Percentiles rank a stretch among this genome's conserved stretches.
These are phyloP conservation scores for Fistulifera pelliculosa DNA, from an alignment of 108 stramenopile genomes.

Conservation along the genomic window DNA sequence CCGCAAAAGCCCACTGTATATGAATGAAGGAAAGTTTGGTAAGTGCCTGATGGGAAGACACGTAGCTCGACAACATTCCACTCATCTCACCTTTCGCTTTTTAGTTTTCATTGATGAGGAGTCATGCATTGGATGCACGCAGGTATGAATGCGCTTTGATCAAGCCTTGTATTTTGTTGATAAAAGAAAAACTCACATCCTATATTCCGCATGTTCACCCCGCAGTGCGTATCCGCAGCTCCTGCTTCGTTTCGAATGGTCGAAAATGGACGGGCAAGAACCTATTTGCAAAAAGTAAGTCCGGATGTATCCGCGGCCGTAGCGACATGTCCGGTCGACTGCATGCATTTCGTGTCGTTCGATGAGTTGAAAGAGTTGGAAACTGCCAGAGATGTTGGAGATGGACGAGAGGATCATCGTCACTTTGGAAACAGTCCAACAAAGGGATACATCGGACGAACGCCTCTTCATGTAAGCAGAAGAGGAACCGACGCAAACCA, in stretches of 20 bases:
- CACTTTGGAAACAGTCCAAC: constrained; percentile 34
- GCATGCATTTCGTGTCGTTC: constrained; percentile 69
- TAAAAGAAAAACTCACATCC: no score
- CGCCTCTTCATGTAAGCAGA: constrained; percentile 57
- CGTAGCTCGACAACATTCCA: neutral
- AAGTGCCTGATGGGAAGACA: neutral
- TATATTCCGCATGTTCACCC: no score
- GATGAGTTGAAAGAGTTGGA: constrained; percentile 68
- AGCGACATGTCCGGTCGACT: constrained; percentile 60
- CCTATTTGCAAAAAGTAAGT: constrained; percentile 38
- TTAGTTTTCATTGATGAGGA: constrained; percentile 76
- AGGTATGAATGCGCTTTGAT: no score
- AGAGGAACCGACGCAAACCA: constrained; percentile 66
- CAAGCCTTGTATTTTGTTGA: no score
- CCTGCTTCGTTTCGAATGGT: constrained; percentile 61
- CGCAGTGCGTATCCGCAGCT: constrained; percentile 51
- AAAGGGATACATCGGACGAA: constrained; percentile 14
- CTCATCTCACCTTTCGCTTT: constrained; percentile 6
- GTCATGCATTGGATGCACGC: constrained; percentile 74
- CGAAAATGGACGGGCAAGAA: constrained; percentile 71
- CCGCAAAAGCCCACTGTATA: constrained; percentile 39
- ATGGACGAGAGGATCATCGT: constrained; percentile 42
- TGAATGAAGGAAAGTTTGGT: constrained; percentile 68
- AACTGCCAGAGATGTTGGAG: constrained; percentile 46
- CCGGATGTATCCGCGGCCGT: constrained; percentile 58